phyloP scores from a whole-genome alignment of 2,329 filamentous ascomycete genomes.

The Clarireedia monteithiana region DNA sequence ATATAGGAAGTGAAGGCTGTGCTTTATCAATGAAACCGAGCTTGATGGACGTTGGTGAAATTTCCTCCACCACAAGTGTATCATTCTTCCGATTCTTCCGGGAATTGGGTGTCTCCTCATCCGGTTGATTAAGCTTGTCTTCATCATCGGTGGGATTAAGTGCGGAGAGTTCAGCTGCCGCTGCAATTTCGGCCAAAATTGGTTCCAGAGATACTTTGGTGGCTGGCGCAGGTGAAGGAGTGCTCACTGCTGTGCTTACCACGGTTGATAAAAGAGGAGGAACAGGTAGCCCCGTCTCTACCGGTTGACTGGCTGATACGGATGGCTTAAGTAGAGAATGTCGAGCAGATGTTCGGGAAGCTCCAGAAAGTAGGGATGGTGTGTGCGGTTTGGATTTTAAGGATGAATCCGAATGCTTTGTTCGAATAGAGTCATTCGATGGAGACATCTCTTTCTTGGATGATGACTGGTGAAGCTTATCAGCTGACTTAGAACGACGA shows the following conservation, averaged over 20 bases:
- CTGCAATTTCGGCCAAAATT: slow-evolving; percentile 3
- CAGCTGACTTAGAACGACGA: not conserved
- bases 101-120: too few species aligned
- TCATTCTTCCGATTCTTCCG: not conserved
- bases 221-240: not conserved
- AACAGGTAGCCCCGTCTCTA: slow-evolving; percentile 21
- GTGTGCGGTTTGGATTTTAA: slow-evolving; percentile 15
- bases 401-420: slow-evolving; percentile 14
- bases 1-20: not conserved
- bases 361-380: slow-evolving; percentile 20
- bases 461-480: not conserved
- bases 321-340: slow-evolving; percentile 24
- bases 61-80: slow-evolving; percentile 3
- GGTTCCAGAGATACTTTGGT: not conserved
- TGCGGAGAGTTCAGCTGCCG: not conserved
- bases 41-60: slow-evolving; percentile 7
- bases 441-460: not conserved
- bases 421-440: slow-evolving; percentile 1
- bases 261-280: slow-evolving; percentile 18
- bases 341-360: slow-evolving; percentile 19
- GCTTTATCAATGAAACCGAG: slow-evolving; percentile 6
- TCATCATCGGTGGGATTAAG: not conserved
- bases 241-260: not conserved
- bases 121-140: not conserved
- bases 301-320: slow-evolving; percentile 11